Conservation (phyloP, 2,329 filamentous ascomycete genomes). For the Phialophora chinensis region DNA sequence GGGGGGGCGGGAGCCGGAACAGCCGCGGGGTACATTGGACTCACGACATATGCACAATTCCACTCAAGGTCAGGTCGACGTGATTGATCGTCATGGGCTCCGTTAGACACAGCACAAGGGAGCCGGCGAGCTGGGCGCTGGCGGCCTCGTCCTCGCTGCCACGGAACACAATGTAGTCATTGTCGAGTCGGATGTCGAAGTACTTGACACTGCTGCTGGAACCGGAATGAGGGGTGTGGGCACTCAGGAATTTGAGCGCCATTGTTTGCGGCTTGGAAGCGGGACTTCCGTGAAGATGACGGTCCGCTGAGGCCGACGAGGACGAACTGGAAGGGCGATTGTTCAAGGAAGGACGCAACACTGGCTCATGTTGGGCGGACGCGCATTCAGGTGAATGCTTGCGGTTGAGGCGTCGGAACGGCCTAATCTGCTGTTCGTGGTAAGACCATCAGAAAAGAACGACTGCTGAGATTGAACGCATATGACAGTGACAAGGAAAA, state of each 20-base stretch:
- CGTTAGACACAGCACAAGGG: constrained; percentile 74
- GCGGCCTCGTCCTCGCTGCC: constrained; percentile 76
- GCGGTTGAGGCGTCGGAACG: constrained; percentile 30
- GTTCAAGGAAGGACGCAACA: constrained; percentile 29
- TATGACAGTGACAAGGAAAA: constrained; percentile 16
- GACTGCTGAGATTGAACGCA: constrained; percentile 13
- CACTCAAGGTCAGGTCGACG: constrained; percentile 72
- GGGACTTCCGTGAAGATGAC: constrained; percentile 27
- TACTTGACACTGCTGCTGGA: constrained; percentile 53
- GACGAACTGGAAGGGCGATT: constrained; percentile 25
- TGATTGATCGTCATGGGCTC: constrained; percentile 73
- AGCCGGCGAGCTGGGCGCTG: constrained; percentile 75
- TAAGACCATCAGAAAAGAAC: constrained; percentile 28
- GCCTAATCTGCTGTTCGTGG: constrained; percentile 21
- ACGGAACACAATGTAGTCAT: constrained; percentile 79
- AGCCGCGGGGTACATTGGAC: constrained; percentile 44
- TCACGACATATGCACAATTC: constrained; percentile 72
- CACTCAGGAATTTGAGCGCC: constrained; percentile 55
- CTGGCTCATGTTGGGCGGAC: constrained; percentile 34
- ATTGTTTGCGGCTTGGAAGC: constrained; percentile 41
- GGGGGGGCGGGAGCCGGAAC: constrained; percentile 15
- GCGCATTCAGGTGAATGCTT: constrained; percentile 37
- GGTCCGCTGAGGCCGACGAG: constrained; percentile 28
- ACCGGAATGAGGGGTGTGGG: constrained; percentile 46
- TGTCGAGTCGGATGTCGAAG: constrained; percentile 68